Evolutionary conservation across 163 green algal species (phyloP).

Genomic region (Scenedesmus sp.): DNA sequence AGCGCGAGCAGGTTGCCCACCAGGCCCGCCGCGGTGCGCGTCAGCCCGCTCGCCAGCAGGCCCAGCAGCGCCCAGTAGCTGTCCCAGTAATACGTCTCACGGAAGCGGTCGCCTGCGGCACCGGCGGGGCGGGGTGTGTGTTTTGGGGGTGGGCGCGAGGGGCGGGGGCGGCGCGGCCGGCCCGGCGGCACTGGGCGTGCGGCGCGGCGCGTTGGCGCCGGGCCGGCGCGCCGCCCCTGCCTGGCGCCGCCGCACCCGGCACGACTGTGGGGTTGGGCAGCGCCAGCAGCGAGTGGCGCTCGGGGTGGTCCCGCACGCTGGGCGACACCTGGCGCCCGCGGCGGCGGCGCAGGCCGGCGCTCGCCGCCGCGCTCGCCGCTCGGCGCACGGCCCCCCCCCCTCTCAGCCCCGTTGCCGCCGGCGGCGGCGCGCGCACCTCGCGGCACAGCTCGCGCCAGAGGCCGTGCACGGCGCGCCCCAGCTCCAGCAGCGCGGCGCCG

Average conservation of each 20-base stretch:
- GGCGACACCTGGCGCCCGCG: conserved; percentile 43
- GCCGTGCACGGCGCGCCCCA: conserved; percentile 39
- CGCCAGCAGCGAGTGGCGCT: conserved; percentile 68
- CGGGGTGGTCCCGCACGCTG: conserved; percentile 20
- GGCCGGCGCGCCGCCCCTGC: too few species aligned
- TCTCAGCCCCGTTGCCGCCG: too few species aligned
- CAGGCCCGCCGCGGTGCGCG: conserved; percentile 62
- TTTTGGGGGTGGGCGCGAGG: too few species aligned
- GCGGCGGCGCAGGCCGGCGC: too few species aligned
- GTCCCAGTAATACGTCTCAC: conserved; percentile 93
- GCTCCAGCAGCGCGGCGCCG: conserved; percentile 5
- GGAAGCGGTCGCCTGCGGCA: conserved; percentile 81
- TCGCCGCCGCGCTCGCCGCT: not conserved
- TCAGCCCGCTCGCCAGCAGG: conserved; percentile 82
- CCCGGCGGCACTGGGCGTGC: too few species aligned
- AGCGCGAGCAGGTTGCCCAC: conserved; percentile 75
- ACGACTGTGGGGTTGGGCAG: conserved; percentile 77
- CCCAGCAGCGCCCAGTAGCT: conserved; percentile 75
- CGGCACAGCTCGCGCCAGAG: conserved; percentile 54
- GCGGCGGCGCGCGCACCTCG: conserved; percentile 38
- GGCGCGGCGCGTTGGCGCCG: too few species aligned
- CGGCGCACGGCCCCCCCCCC: not conserved
- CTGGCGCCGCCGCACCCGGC: conserved; percentile 74
- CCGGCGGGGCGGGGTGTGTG: not conserved
- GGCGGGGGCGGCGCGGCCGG: too few species aligned